Evolutionary conservation across 805 yeast species (phyloP), one percentile per base, ranked within the genome.

Genomic region (Cyberlindnera sargentensis): DNA sequence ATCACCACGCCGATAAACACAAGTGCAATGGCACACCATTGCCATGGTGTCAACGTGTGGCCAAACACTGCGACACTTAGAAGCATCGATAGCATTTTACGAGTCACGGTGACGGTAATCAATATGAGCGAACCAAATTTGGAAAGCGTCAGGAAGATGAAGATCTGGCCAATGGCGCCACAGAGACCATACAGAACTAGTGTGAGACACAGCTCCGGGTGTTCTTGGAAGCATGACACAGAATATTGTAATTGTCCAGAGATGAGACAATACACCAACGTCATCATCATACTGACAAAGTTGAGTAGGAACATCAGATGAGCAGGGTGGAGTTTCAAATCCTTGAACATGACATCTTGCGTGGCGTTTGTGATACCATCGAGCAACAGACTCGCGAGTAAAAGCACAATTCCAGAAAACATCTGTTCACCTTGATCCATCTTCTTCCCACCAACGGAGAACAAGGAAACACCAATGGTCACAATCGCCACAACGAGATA

Each of bases 21-120:
- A 45, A 85, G 64, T 2, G 62, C 41, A 5, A 93, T 80, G 0
- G 98, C 98, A 1, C 66, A 32, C 89, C 96, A 84, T 65, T 93
- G 98, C 7, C 68, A 63, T 3, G 43, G 6, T 30, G 66, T 70
- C 50, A 93, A 72, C 5, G 62, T 58, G 60, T 93, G 97, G n/a
- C 93, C 91, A 64, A 88, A 91, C 49, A 91, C 66, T 4, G 87
- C 61, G 40, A 93, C 96, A 56, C 95, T 84, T 42, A 91, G 64
- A 31, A 89, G 72, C 98, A 93, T 91, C 34, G 97, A 88, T 39
- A 89, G 69, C 96, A 93, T 91, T 58, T 93, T 93, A 54, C 99
- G 75, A 1, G 99, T 91, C 8, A 93, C 97, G 0, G 98, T 93
- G 15, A 95, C 91, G 34, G 96, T 91, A 28, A 91, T 89, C 43